Evolutionary conservation across 768 basidiomycete genomes (phyloP), one percentile per base, ranked within the genome.

Genomic region (Lentinula lateritia): DNA sequence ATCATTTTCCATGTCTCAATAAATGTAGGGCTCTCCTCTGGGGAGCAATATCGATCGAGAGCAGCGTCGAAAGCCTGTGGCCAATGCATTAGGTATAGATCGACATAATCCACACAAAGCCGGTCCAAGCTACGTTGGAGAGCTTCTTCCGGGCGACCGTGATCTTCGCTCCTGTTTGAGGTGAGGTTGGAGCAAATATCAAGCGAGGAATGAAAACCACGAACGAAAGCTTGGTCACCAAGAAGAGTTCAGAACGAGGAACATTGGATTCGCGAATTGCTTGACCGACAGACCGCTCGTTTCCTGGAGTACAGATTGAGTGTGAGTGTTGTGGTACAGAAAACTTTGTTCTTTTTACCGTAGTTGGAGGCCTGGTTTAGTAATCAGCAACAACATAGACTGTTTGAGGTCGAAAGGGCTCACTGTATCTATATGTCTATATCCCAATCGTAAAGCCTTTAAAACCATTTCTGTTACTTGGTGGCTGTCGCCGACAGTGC

Each of bases 71-170:
- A 18, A 3, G 73, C 65, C 61, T 73, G 73, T 20, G 76, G 74
- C 73, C 73, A 76, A 61, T 79, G 78, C 64, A 79, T 73, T 18
- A 79, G 69, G 65, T 78, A 82, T n/a, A 83, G 64, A 69, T 83
- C 81, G 42, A 83, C 73, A 68, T 82, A 82, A 41, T 76, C 75
- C 16, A 72, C 66, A 28, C 69, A 69, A 16, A 78, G 69, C 55
- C 72, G 72, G 50, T 67, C 61, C 48, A 80, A 65, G 57, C 73
- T 74, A 34, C 61, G 59, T 28, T 79, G 67, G 12, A 81, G 69
- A 0, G 73, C 73, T 18, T 67, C 64, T 35, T 65, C 57, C 7
- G 78, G 78, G 23, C 66, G 62, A 38, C 66, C 72, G 62, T 78
- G 80, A 45, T 73, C 69, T 62, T 72, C 68, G 48, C 70, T 63